These are phyloP conservation scores for Monosporozyma servazzii DNA, from an alignment of 805 yeast species.

Conservation along the genomic window DNA sequence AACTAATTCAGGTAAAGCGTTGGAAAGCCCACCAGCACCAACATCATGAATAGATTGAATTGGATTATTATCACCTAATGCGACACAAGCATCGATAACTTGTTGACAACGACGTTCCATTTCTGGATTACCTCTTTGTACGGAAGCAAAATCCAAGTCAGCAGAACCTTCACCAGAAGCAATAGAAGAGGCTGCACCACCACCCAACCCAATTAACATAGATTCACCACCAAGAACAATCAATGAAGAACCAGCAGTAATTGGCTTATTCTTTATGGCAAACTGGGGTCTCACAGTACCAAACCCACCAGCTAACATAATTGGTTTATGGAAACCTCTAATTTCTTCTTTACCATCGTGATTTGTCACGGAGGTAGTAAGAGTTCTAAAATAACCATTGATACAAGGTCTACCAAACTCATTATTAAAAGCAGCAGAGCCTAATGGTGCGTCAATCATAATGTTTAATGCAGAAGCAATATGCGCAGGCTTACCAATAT, in stretches of 20 bases:
- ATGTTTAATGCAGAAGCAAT: constrained; percentile 89
- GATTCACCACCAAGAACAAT: constrained; percentile 96
- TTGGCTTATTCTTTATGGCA: constrained; percentile 76
- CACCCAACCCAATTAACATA: constrained; percentile 97
- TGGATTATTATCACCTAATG: constrained; percentile 68
- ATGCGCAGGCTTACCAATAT: constrained; percentile 84
- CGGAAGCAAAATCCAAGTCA: constrained; percentile 94
- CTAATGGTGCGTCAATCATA: constrained; percentile 95
- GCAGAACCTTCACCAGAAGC: constrained; percentile 97
- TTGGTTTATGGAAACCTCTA: constrained; percentile 97
- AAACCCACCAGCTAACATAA: constrained; percentile 98
- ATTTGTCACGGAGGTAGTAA: constrained; percentile 68
- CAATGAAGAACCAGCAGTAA: constrained; percentile 84
- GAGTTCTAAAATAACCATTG: constrained; percentile 91
- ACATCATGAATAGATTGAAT: constrained; percentile 96
- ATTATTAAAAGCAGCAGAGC: constrained; percentile 96
- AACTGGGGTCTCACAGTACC: constrained; percentile 93
- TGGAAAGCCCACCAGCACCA: constrained; percentile 98
- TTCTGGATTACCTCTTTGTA: constrained; percentile 98
- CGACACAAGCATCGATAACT: constrained; percentile 89
- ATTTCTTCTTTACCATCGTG: constrained; percentile 56
- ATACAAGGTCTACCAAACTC: constrained; percentile 98
- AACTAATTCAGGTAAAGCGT: constrained; percentile 94
- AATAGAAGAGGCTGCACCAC: constrained; percentile 98
- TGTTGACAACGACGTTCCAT: constrained; percentile 98